Percentiles rank a stretch among this genome's conserved stretches.
Conservation (phyloP, 257 asterid species). For the Cynanchum wilfordii region DNA sequence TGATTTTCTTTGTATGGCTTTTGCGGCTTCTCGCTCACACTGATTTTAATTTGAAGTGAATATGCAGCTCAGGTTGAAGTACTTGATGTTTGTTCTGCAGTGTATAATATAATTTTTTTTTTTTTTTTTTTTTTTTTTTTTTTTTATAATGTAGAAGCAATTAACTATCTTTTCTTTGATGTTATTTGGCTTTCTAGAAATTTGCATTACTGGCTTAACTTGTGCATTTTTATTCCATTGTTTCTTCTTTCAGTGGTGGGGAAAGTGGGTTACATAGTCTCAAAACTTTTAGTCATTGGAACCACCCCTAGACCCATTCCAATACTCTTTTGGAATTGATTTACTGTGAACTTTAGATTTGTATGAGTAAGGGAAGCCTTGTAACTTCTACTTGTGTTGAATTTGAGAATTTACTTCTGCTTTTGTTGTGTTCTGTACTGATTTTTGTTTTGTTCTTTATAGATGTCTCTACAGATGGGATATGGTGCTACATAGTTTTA, state of each 20-base stretch:
- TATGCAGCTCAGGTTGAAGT: not conserved
- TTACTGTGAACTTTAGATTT: not conserved
- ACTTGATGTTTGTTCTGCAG: not conserved
- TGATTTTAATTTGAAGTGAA: too few relatives aligned
- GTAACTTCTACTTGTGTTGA: not conserved
- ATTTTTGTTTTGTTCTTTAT: constrained; percentile 10
- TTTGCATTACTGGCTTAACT: not conserved
- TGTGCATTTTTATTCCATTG: not conserved
- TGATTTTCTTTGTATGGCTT: not conserved
- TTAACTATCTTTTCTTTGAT: not conserved
- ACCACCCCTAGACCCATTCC: not conserved
- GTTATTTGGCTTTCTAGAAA: not conserved
- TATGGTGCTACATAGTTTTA: constrained; percentile 73
- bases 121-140: not conserved
- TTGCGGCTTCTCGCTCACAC: not conserved
- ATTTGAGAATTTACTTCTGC: not conserved
- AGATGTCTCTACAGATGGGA: constrained; percentile 91
- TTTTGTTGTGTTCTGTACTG: not conserved
- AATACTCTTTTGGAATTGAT: not conserved
- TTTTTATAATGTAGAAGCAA: not conserved
- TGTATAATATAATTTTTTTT: too few relatives aligned
- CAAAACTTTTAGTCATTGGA: not conserved
- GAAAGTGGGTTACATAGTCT: not conserved
- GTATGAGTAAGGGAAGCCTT: not conserved
- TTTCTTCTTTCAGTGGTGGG: too few relatives aligned